A percentile compares a stretch with the other conserved stretches of the same genome.
phyloP scores from a whole-genome alignment of 441 rosid species.

The Syzygium malaccense region DNA sequence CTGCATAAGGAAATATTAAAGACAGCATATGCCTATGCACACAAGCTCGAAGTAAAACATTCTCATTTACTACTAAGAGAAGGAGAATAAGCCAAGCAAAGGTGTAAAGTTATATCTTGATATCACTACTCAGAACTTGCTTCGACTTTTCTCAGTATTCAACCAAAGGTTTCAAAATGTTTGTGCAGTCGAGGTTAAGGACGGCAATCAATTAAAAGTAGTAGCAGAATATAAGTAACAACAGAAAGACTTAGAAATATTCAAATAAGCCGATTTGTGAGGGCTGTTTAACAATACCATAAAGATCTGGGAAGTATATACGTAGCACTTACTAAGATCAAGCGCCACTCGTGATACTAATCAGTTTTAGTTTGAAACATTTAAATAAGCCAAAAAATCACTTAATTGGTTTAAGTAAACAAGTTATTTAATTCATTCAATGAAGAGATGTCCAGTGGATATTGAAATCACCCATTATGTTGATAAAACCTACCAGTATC shows the following conservation, averaged over 20 bases:
- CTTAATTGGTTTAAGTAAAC: not conserved
- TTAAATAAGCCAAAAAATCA: not conserved
- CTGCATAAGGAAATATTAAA: constrained; percentile 5
- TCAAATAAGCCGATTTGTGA: not conserved
- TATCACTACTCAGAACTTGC: not conserved
- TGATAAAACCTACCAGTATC: not conserved
- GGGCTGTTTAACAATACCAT: not conserved
- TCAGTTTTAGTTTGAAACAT: not conserved
- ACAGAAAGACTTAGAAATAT: not conserved
- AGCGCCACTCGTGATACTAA: not conserved
- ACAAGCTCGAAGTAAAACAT: not conserved
- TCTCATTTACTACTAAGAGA: not conserved
- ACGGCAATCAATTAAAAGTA: not conserved
- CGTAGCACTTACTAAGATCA: not conserved
- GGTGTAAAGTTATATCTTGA: not conserved
- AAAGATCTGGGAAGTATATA: not conserved
- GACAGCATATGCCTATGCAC: not conserved
- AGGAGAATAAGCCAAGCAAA: not conserved
- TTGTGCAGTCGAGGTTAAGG: not conserved
- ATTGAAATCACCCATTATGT: not conserved
- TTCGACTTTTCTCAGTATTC: not conserved
- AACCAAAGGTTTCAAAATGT: not conserved
- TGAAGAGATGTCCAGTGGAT: not conserved
- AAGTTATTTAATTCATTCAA: not conserved
- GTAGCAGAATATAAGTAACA: not conserved